Evolutionary conservation across 768 basidiomycete species (phyloP).

Genomic region (Boletus insuetus): DNA sequence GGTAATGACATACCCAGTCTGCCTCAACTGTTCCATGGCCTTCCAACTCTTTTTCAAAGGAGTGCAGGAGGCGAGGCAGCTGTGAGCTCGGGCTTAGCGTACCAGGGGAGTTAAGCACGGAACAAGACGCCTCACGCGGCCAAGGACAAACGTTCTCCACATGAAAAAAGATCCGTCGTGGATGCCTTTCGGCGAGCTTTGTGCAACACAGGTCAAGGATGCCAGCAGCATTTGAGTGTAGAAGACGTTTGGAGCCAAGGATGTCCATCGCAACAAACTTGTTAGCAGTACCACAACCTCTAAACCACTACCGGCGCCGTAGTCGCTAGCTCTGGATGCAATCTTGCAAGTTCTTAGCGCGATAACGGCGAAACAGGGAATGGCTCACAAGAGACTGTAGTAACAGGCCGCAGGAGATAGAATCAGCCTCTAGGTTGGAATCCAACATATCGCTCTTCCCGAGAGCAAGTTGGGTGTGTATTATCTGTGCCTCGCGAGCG

Average conservation of each 20-base stretch:
- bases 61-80: constrained; percentile 59
- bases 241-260: constrained; percentile 61
- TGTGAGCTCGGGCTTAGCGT: constrained; percentile 25
- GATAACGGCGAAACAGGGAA: background rate
- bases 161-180: constrained; percentile 37
- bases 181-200: constrained; percentile 38
- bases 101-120: background rate
- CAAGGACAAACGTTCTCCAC: constrained; percentile 72
- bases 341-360: constrained; percentile 41
- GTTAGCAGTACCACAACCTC: constrained; percentile 55
- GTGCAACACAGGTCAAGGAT: constrained; percentile 59
- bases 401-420: constrained; percentile 58
- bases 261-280: constrained; percentile 56
- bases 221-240: constrained; percentile 67
- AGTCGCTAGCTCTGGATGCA: constrained; percentile 52
- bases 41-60: constrained; percentile 55
- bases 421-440: constrained; percentile 61
- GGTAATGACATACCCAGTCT: constrained; percentile 53
- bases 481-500: constrained; percentile 67
- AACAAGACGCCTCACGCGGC: constrained; percentile 50
- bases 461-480: constrained; percentile 61
- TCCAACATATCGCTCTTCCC: constrained; percentile 57
- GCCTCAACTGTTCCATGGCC: constrained; percentile 43
- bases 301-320: constrained; percentile 57
- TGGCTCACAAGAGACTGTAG: constrained; percentile 58